Base-by-base conservation (phyloP, 1,284 basidiomycete genomes). In the Microbotryum lychnidis-dioicae region DNA sequence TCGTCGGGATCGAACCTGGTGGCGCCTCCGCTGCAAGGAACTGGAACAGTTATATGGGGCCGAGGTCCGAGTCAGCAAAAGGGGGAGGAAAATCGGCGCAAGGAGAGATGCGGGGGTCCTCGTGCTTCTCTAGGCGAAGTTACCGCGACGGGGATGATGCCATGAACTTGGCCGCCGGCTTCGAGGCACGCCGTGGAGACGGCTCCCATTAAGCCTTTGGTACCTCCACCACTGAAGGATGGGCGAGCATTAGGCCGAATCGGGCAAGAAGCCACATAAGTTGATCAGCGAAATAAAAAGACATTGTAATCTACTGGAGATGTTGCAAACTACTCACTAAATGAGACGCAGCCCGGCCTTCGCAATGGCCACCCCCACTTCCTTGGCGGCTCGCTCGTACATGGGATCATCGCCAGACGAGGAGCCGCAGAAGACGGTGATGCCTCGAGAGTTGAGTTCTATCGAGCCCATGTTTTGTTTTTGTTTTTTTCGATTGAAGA, bases 371-470 rank as follows among this genome's bases (percentile, higher is more conserved):
- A 9, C 21, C 0, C 58, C 67, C 50, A 67, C 23, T 21, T 54
- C 42, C 4, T 50, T 20, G 6, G 67, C 73, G 0, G 69, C 69
- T 1, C 65, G 60, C 60, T 68, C 62, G 54, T 71, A 75, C 21
- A 62, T 61, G 29, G 71, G 70, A 46, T 70, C 64, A 21, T 50
- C 63, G 18, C 74, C 74, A 0, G 71, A 69, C 21, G 69, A 69
- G 0, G 72, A 70, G 51, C 74, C 74, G 70, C 74, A 75, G 53
- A 75, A 75, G 50, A 75, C 73, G 46, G 73, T 74, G 63, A 74
- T 63, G 25, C 72, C 70, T 45, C 70, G 61, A 50, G 63, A 0
- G 9, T 33, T 51, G 50, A 18, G 21, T 42, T 42, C 12, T 18
- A 18, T 16, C 37, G 37, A 42, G 4, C 14, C 16, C 37, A 42